These are phyloP conservation scores for Xylariaceae sp. DNA, from an alignment of 2,329 filamentous ascomycete genomes.

Conservation along the genomic window DNA sequence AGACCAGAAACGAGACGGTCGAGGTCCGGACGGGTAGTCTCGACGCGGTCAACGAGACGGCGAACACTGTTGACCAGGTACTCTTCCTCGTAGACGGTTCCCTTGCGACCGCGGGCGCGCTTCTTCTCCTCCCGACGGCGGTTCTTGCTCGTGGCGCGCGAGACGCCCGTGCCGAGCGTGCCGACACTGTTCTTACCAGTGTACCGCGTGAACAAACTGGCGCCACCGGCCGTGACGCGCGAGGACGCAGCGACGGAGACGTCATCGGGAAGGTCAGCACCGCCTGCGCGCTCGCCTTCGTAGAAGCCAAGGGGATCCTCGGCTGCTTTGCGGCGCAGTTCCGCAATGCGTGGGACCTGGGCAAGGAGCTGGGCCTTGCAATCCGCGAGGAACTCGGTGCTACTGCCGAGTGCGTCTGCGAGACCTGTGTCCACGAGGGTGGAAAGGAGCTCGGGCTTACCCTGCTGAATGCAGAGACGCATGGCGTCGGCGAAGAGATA, in stretches of 20 bases:
- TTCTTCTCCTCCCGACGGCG: constrained; percentile 89
- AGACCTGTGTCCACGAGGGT: constrained; percentile 72
- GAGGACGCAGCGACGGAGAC: constrained; percentile 81
- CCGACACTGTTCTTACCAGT: constrained; percentile 65
- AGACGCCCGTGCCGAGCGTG: constrained; percentile 67
- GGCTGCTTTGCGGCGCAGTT: constrained; percentile 73
- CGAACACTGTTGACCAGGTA: constrained; percentile 87
- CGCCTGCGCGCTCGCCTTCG: constrained; percentile 64
- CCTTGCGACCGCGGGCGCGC: constrained; percentile 88
- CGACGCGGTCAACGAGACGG: constrained; percentile 76
- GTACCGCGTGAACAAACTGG: constrained; percentile 90
- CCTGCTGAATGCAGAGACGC: constrained; percentile 62
- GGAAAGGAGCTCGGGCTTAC: constrained; percentile 57
- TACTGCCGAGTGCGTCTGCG: constrained; percentile 71
- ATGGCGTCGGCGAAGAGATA: constrained; percentile 87
- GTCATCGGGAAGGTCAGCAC: constrained; percentile 78
- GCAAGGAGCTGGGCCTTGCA: constrained; percentile 79
- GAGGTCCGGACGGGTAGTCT: constrained; percentile 66
- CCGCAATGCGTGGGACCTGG: constrained; percentile 78
- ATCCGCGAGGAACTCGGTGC: constrained; percentile 88
- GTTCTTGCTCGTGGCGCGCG: constrained; percentile 80
- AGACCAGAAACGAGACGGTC: constrained; percentile 70
- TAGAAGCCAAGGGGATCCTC: constrained; percentile 86
- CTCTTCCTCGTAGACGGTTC: constrained; percentile 95
- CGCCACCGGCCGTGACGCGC: constrained; percentile 69